Evolutionary conservation across 306 rosid species (phyloP).

Genomic region (Hylodesmum podocarpum): DNA sequence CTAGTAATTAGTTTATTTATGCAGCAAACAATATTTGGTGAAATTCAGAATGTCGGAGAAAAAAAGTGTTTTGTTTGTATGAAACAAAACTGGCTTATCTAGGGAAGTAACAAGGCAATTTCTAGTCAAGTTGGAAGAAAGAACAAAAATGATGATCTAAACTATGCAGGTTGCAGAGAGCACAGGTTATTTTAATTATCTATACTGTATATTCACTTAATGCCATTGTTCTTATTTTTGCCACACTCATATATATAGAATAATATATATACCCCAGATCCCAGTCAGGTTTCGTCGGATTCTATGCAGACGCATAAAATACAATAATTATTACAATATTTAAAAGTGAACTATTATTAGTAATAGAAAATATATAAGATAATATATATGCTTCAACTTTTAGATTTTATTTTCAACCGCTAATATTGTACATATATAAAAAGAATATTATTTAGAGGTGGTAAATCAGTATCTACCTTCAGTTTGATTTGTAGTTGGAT

Average conservation of each 20-base stretch:
- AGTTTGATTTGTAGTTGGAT: not conserved
- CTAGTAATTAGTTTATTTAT: not conserved
- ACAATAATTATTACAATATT: not conserved
- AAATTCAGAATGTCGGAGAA: not conserved
- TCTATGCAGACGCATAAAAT: not conserved
- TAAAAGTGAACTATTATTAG: too few species aligned
- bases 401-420: too few species aligned
- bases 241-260: not conserved
- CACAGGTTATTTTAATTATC: not conserved
- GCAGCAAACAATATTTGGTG: not conserved
- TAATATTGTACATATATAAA: too few species aligned
- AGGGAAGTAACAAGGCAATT: not conserved
- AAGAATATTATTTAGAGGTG: not conserved
- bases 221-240: not conserved
- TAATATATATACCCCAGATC: constrained; percentile 1
- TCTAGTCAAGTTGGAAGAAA: not conserved
- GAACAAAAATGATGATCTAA: not conserved
- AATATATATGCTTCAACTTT: too few species aligned
- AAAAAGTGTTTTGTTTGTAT: not conserved
- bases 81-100: not conserved
- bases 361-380: too few species aligned
- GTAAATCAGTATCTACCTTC: not conserved
- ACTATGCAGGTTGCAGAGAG: not conserved
- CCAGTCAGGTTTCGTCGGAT: constrained; percentile 24
- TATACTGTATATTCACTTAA: not conserved